Base-by-base conservation (phyloP, 495 filamentous ascomycete species). In the Tuber brumale region DNA sequence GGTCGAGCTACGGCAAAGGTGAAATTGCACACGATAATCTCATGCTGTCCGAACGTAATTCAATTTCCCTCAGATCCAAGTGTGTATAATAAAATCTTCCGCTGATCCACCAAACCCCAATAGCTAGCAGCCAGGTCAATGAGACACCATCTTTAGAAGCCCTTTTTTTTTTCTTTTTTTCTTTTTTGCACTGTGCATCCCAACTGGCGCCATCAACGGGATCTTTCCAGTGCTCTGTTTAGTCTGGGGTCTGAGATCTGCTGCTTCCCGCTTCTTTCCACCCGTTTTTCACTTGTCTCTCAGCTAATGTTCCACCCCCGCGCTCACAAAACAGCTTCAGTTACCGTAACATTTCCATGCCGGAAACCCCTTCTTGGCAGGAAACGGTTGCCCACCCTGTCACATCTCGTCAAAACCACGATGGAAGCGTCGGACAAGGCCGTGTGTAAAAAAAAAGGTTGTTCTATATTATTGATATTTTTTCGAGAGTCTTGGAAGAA, bases 51-150 rank as follows among this genome's bases (percentile, higher is more conserved):
- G 10, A 66, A 66, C 27, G 10, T 0, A 31, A 66, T 66, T 66
- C 57, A 66, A 66, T 66, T 66, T 61, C n/a, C 51, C 51, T 61
- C 51, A 31, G 57, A 31, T 66, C 27, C 12, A 66, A 66, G 57
- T 31, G n/a, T 19, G 41, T 12, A 2, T 51, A 12, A n/a, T 31
- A 31, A 31, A 31, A 66, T 6, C n/a, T 66, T 18, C 8, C 51
- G 27, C 46, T 51, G 21, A 51, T 27, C 48, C 23, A 31, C 57
- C 57, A 66, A 66, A 18, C 23, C 48, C 23, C 27, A 16, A 66
- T 31, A 31, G 27, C 57, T n/a, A 31, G 57, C 57, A 27, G 51
- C 10, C n/a, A 2, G 57, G 12, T 5, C n/a, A 31, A 31, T 12
- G 18, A 66, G 27, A 23, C n/a, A 66, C 57, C 57, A 31, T 66